A percentile compares a stretch with the other conserved stretches of the same genome.
phyloP scores from a whole-genome alignment of 139 green algal genomes.

The Volvox reticuliferus region DNA sequence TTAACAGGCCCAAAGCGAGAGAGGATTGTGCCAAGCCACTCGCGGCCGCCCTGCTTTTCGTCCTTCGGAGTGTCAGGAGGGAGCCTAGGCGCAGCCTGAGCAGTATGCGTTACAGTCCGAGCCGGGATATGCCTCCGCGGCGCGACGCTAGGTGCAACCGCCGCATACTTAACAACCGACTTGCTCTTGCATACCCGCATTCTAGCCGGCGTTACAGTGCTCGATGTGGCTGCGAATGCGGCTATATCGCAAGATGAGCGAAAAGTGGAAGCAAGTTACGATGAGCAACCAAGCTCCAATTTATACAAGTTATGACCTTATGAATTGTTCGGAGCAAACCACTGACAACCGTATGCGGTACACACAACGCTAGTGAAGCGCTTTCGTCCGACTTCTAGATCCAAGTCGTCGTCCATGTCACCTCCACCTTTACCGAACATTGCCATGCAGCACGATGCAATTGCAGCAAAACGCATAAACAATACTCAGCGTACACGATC shows the following conservation, averaged over 20 bases:
- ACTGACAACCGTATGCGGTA: slow-evolving; percentile 5
- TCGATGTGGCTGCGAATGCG: background rate
- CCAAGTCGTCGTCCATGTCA: background rate
- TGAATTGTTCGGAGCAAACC: background rate
- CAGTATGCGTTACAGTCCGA: background rate
- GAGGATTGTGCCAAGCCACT: slow-evolving; percentile 76
- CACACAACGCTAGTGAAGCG: background rate
- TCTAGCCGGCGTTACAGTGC: background rate
- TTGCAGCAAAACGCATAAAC: too few species aligned
- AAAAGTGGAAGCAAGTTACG: background rate
- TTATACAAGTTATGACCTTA: background rate
- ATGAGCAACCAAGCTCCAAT: background rate
- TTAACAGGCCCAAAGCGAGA: slow-evolving; percentile 85
- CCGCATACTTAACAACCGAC: slow-evolving; percentile 4
- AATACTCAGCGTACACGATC: too few species aligned
- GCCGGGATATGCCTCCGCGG: background rate
- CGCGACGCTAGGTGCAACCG: background rate
- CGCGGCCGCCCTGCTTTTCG: slow-evolving; percentile 39
- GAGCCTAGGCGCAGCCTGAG: background rate
- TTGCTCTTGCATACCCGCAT: slow-evolving; percentile 34
- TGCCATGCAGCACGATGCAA: too few species aligned
- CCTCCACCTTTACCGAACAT: too few species aligned
- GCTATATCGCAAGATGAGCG: background rate
- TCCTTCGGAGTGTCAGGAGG: slow-evolving; percentile 54
- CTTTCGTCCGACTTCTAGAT: slow-evolving; percentile 2